Base-by-base conservation (phyloP, 768 basidiomycete genomes). In the Thelephora ganbajun region DNA sequence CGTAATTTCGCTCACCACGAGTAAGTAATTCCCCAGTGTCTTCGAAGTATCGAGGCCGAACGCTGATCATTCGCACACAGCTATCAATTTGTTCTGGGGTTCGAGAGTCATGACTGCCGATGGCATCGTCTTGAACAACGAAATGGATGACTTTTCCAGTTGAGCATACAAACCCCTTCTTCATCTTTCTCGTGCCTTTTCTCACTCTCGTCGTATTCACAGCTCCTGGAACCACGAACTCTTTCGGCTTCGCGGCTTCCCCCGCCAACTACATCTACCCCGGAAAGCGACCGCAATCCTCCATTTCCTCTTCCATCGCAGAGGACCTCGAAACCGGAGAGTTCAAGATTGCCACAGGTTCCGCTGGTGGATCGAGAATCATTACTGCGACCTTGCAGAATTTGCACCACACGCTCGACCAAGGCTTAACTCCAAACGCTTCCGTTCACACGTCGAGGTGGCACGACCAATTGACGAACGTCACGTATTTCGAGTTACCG, bases 351-450 rank as follows among this genome's bases (percentile, higher is more conserved):
- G 64, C 66, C 6, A 67, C 66, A 0, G 66, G 66, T 22, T 59
- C 61, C 0, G 66, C 66, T 11, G 66, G 66, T 13, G 66, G 66
- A 9, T 54, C 53, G 18, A 54, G 58, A 18, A 65, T 65, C 56
- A 64, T 66, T 51, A 68, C 66, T 9, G 59, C 64, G 11, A 68
- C 64, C 12, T 51, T 67, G 22, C 65, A 68, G 48, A 50, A 66
- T 42, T 51, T 67, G 18, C 53, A 64, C 53, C 59, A 66, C 50
- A 56, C 59, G 46, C 50, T 68, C 20, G 66, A 68, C 43, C 61
- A 63, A 23, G 61, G 60, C 1, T 43, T 63, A 30, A 56, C 43
- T 11, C 41, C 60, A 0, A 47, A 37, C n/a, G 56, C 48, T 20
- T 49, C 54, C 20, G 53, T 53, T 13, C 46, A 47, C 33, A 47